Percentiles rank a stretch among this genome's conserved stretches.
These are phyloP conservation scores for Didymella segeticola DNA, from an alignment of 2,329 filamentous ascomycete genomes.

Conservation along the genomic window DNA sequence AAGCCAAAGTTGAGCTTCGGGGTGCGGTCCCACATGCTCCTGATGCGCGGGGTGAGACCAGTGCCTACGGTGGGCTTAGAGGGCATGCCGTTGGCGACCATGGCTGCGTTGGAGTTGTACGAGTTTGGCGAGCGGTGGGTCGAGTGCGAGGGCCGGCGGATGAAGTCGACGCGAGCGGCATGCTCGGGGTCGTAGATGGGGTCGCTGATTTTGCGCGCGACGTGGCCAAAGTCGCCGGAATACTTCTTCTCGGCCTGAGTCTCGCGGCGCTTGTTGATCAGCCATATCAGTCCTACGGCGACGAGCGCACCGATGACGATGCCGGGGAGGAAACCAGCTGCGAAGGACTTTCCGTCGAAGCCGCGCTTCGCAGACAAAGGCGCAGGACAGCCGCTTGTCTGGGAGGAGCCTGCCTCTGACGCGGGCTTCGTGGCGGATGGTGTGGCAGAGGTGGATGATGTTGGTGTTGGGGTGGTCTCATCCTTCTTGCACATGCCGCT, in stretches of 20 bases:
- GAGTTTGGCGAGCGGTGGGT: constrained; percentile 23
- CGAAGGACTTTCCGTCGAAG: constrained; percentile 48
- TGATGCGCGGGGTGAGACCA: constrained; percentile 43
- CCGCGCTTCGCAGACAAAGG: constrained; percentile 24
- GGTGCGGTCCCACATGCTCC: constrained; percentile 46
- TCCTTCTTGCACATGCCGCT: constrained; percentile 60
- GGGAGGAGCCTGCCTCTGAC: constrained; percentile 32
- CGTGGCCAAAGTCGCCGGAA: constrained; percentile 48
- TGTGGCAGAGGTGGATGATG: constrained; percentile 28
- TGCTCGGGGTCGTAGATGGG: constrained; percentile 49
- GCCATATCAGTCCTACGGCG: constrained; percentile 41
- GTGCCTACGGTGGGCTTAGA: constrained; percentile 19
- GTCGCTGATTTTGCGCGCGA: constrained; percentile 47
- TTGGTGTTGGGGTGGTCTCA: constrained; percentile 39
- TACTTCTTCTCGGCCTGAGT: constrained; percentile 38
- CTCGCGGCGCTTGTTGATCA: constrained; percentile 45
- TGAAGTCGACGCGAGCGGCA: constrained; percentile 47
- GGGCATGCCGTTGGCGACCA: constrained; percentile 31
- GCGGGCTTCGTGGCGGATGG: constrained; percentile 38
- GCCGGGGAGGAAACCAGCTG: constrained; percentile 48
- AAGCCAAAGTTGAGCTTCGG: constrained; percentile 43
- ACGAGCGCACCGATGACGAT: constrained; percentile 45
- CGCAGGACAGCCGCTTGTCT: constrained; percentile 33
- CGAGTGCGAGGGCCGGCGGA: constrained; percentile 40
- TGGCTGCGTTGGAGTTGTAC: constrained; percentile 36